Evolutionary conservation across 2,329 filamentous ascomycete species (phyloP).

Genomic region (Pyrenochaeta sp.): DNA sequence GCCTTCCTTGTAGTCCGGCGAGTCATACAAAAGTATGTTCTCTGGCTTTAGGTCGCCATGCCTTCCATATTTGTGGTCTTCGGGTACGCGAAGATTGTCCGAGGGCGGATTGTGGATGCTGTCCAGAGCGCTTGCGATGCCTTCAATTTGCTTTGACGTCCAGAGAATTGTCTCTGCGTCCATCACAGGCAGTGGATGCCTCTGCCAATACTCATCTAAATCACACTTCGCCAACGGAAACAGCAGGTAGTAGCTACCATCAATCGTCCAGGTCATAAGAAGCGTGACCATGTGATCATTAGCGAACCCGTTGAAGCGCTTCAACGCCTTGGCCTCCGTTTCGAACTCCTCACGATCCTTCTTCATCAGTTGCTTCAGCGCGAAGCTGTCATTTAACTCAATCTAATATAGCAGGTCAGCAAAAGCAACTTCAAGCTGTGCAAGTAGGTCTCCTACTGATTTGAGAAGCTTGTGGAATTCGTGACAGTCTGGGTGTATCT

Average conservation of each 20-base stretch:
- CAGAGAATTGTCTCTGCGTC: not conserved
- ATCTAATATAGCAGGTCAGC: no score
- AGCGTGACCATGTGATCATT: conserved; percentile 21
- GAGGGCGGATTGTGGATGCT: not conserved
- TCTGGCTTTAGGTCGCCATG: conserved; percentile 17
- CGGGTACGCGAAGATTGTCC: not conserved
- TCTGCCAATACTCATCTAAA: not conserved
- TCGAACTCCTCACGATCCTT: not conserved
- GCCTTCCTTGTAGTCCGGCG: not conserved
- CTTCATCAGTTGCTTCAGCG: no score
- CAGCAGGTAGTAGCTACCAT: not conserved
- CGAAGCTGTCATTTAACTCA: no score
- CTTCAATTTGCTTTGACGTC: not conserved
- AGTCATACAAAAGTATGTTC: conserved; percentile 13
- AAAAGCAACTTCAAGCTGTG: no score
- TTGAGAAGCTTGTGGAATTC: no score
- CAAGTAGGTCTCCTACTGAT: no score
- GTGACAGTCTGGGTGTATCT: no score
- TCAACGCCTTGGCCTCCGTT: conserved; percentile 5
- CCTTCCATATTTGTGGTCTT: not conserved
- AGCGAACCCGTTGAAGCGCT: conserved; percentile 14
- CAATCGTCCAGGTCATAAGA: conserved; percentile 18
- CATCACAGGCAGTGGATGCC: not conserved
- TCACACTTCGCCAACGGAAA: not conserved
- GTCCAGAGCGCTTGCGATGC: not conserved